phyloP scores from a whole-genome alignment of 2,329 filamentous ascomycete genomes.

The Alternaria arborescens region DNA sequence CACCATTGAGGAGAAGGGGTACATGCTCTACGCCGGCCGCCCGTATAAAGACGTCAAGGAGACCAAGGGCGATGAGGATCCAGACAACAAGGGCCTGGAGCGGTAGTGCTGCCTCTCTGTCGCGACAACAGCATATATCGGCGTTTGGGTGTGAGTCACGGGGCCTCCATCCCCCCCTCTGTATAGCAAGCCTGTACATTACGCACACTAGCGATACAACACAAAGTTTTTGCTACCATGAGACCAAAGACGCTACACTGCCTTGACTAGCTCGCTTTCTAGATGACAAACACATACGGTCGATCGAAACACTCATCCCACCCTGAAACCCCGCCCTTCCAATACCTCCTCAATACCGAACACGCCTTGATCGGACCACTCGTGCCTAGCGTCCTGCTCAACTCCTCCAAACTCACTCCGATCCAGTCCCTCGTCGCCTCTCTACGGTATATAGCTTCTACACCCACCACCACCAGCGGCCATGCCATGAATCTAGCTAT shows the following conservation, averaged over 20 bases:
- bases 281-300: slow-evolving; percentile 37
- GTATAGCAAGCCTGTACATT: slow-evolving; percentile 24
- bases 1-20: slow-evolving; percentile 50
- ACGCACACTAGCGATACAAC: slow-evolving; percentile 6
- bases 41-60: slow-evolving; percentile 41
- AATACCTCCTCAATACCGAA: slow-evolving; percentile 34
- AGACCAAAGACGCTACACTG: neutral
- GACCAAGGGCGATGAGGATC: slow-evolving; percentile 41
- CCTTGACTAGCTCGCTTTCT: slow-evolving; percentile 7
- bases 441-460: slow-evolving; percentile 34
- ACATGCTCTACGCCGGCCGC: slow-evolving; percentile 50
- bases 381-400: slow-evolving; percentile 31
- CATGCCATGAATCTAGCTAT: slow-evolving; percentile 33
- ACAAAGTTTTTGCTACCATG: neutral
- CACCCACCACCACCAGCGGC: slow-evolving; percentile 38
- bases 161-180: slow-evolving; percentile 16
- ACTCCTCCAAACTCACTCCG: slow-evolving; percentile 22
- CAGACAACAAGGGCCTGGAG: slow-evolving; percentile 31
- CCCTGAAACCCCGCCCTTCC: slow-evolving; percentile 28
- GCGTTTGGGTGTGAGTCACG: slow-evolving; percentile 14
- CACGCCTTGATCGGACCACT: slow-evolving; percentile 34
- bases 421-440: slow-evolving; percentile 30
- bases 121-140: slow-evolving; percentile 16
- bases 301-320: slow-evolving; percentile 44
- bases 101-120: slow-evolving; percentile 14